A percentile compares a stretch with the other conserved stretches of the same genome.
Evolutionary conservation across 2,329 filamentous ascomycete genomes (phyloP).

Genomic region (Beauveria asiatica): DNA sequence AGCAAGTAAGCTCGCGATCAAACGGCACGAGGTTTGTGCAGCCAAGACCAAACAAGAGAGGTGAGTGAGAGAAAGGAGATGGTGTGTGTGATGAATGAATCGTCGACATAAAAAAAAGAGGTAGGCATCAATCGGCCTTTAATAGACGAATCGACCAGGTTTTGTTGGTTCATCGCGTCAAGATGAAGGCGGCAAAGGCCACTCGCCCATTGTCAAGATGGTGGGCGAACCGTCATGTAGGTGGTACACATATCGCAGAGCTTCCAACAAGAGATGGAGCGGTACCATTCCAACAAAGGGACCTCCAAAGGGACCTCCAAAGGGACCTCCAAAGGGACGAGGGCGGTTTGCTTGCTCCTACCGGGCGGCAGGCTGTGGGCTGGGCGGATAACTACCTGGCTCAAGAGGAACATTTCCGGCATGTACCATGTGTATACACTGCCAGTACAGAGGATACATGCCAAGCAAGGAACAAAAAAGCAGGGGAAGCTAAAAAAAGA

Average conservation of each 20-base stretch:
- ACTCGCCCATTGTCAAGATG: neutral
- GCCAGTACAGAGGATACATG: neutral
- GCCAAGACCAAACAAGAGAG: neutral
- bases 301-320: too few species aligned
- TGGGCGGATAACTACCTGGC: neutral
- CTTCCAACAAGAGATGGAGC: neutral
- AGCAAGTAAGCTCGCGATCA: neutral
- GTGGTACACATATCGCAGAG: neutral
- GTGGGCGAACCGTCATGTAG: neutral
- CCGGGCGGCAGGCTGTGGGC: too few species aligned
- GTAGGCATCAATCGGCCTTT: constrained; percentile 4
- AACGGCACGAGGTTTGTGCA: neutral
- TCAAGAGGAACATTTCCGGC: neutral
- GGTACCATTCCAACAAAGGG: neutral
- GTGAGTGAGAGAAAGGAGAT: neutral
- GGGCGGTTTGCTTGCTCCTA: too few species aligned
- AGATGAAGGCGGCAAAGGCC: constrained; percentile 3
- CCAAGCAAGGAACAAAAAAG: neutral
- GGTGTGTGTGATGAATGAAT: neutral
- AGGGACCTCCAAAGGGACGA: too few species aligned
- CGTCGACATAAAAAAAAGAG: neutral
- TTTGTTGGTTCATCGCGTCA: constrained; percentile 1
- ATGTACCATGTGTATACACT: neutral
- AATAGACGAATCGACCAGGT: neutral
- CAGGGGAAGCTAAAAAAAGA: constrained; percentile 3